Percentiles rank a stretch among this genome's conserved stretches.
phyloP scores from a whole-genome alignment of 768 basidiomycete genomes.

The Tricholoma flavovirens region DNA sequence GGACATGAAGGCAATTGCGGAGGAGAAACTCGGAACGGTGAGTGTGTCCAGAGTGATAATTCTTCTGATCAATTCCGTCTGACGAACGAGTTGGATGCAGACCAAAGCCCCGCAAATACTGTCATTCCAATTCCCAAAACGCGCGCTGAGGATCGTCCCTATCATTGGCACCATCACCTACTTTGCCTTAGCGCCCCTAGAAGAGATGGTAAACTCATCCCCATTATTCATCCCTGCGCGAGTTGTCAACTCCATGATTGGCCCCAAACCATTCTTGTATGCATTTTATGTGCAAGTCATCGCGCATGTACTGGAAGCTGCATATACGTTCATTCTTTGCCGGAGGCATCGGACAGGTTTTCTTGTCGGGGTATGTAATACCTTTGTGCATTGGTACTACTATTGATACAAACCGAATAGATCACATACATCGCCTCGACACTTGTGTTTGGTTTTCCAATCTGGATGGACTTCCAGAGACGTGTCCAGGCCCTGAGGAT shows the following conservation, averaged over 20 bases:
- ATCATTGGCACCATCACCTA: conserved; percentile 29
- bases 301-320: conserved; percentile 40
- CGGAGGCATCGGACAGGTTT: conserved; percentile 44
- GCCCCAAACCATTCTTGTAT: conserved; percentile 22
- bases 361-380: conserved; percentile 29
- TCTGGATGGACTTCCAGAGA: conserved; percentile 47
- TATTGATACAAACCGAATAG: conserved; percentile 29
- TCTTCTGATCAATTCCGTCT: not conserved
- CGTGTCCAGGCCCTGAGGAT: conserved; percentile 66
- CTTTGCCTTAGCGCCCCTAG: conserved; percentile 17
- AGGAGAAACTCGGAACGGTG: conserved; percentile 78
- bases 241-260: conserved; percentile 24
- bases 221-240: conserved; percentile 28
- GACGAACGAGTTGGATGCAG: conserved; percentile 24
- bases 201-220: conserved; percentile 16
- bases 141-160: conserved; percentile 19
- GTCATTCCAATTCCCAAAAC: conserved; percentile 43
- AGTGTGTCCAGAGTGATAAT: conserved; percentile 12
- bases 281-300: conserved; percentile 28
- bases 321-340: conserved; percentile 45
- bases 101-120: conserved; percentile 58
- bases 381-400: too few species aligned
- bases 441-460: conserved; percentile 48
- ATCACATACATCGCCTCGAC: conserved; percentile 46
- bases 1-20: conserved; percentile 75